Conservation (phyloP, 2,329 filamentous ascomycete species). For the Magnaporthales sp. region DNA sequence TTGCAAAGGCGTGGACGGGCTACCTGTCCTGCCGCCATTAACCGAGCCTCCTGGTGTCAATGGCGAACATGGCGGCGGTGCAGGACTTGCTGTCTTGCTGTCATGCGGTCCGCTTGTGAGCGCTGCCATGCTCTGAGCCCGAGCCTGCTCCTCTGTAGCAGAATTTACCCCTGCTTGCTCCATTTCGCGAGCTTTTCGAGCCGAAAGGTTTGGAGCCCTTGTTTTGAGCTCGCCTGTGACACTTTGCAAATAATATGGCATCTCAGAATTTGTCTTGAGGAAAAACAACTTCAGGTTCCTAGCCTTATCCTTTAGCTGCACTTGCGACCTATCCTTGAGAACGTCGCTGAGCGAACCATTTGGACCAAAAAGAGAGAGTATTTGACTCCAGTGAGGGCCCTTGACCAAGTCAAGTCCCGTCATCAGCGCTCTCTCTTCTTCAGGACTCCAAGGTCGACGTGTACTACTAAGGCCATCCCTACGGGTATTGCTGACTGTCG, state of each 20-base stretch:
- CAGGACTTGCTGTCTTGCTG: constrained; percentile 10
- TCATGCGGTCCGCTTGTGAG: constrained; percentile 44
- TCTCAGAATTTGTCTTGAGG: constrained; percentile 82
- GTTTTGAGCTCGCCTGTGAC: constrained; percentile 89
- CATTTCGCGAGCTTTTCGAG: constrained; percentile 54
- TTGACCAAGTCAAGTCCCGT: constrained; percentile 80
- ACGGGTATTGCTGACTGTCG: constrained; percentile 39
- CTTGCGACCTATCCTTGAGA: constrained; percentile 80
- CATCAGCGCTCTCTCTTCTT: constrained; percentile 87
- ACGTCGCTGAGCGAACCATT: constrained; percentile 75
- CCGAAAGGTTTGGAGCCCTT: constrained; percentile 66
- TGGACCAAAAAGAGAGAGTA: constrained; percentile 72
- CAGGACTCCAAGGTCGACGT: constrained; percentile 76
- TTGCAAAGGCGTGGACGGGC: constrained; percentile 5
- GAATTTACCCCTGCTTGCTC: constrained; percentile 49
- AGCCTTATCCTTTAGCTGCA: constrained; percentile 88
- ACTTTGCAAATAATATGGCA: constrained; percentile 78
- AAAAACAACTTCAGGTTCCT: constrained; percentile 87
- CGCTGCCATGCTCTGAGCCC: constrained; percentile 51
- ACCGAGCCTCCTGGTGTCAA: constrained; percentile 3
- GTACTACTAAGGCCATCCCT: constrained; percentile 51
- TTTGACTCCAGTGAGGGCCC: constrained; percentile 89
- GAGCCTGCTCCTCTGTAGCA: constrained; percentile 48
- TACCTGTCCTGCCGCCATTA: constrained; percentile 3
- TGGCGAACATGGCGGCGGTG: constrained; percentile 2